These are phyloP conservation scores for Hemerocallis citrina DNA, from an alignment of 106 monocot species.

Conservation along the genomic window DNA sequence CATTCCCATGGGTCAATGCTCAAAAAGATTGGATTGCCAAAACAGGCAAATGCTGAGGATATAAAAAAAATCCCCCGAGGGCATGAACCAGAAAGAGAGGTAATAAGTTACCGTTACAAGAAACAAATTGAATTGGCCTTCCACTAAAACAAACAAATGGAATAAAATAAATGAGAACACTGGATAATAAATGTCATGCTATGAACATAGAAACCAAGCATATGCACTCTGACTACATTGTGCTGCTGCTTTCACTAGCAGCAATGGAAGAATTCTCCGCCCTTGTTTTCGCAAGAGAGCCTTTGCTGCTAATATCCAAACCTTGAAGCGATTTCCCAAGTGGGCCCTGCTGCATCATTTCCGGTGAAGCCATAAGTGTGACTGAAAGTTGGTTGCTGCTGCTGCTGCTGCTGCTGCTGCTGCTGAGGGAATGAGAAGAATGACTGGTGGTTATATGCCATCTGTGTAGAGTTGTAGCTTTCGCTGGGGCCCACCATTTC, in stretches of 20 bases:
- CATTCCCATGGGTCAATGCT: not conserved
- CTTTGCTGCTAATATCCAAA: constrained; percentile 50
- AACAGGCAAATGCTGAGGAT: not conserved
- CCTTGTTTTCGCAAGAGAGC: constrained; percentile 41
- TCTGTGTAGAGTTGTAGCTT: constrained; percentile 28
- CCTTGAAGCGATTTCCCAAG: constrained; percentile 36
- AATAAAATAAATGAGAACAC: too few relatives aligned
- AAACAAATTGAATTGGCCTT: too few relatives aligned
- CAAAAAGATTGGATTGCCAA: not conserved
- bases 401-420: constrained; percentile 19
- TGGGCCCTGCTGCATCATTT: constrained; percentile 39
- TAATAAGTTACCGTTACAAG: not conserved
- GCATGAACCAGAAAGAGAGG: too few relatives aligned
- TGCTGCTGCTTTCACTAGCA: constrained; percentile 80
- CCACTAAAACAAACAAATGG: too few relatives aligned
- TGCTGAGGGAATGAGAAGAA: constrained; percentile 39
- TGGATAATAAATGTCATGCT: too few relatives aligned
- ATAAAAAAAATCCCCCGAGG: constrained; percentile 5
- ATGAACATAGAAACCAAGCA: too few relatives aligned
- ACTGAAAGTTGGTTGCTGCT: constrained; percentile 20
- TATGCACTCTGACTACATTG: constrained; percentile 46
- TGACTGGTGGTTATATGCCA: constrained; percentile 29
- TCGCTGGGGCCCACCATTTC: constrained; percentile 37
- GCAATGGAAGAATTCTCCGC: constrained; percentile 64
- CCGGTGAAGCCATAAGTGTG: constrained; percentile 20